Evolutionary conservation across 108 stramenopile genomes (phyloP).

Genomic region (Licmophora abbreviata): DNA sequence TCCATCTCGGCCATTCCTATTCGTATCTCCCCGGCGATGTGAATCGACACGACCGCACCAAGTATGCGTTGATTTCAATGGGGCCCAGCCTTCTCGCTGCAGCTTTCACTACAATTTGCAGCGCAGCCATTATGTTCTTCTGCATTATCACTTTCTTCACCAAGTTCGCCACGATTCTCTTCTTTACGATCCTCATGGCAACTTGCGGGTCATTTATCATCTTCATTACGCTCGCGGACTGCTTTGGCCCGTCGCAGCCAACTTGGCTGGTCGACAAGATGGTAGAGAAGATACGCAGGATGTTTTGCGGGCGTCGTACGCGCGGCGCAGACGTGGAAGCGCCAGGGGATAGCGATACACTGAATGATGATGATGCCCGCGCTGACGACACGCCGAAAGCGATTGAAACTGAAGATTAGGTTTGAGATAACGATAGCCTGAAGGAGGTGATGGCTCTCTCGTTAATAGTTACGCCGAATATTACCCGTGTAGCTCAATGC

Average conservation of each 20-base stretch:
- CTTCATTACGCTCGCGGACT: conserved; percentile 26
- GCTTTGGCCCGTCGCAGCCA: conserved; percentile 35
- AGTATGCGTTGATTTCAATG: conserved; percentile 39
- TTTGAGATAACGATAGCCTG: too few species aligned
- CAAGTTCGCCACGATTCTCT: conserved; percentile 42
- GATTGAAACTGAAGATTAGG: too few species aligned
- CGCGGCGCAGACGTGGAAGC: too few species aligned
- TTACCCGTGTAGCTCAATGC: too few species aligned
- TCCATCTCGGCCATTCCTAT: conserved; percentile 51
- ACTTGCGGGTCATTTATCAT: conserved; percentile 39
- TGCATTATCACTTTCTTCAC: conserved; percentile 25
- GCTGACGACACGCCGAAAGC: too few species aligned
- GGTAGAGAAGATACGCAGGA: too few species aligned
- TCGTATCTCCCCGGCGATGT: conserved; percentile 19
- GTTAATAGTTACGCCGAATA: too few species aligned
- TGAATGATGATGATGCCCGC: too few species aligned
- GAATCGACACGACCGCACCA: conserved; percentile 18
- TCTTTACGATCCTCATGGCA: conserved; percentile 42
- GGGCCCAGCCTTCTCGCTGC: conserved; percentile 47
- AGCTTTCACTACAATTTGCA: conserved; percentile 34
- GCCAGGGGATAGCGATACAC: too few species aligned
- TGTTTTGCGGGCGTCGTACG: too few species aligned
- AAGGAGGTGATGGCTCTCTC: too few species aligned
- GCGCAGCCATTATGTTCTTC: conserved; percentile 41
- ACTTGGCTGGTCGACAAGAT: conserved; percentile 17